Percentiles rank a stretch among this genome's conserved stretches.
Conservation (phyloP, 768 basidiomycete genomes). For the Suillus variegatus region DNA sequence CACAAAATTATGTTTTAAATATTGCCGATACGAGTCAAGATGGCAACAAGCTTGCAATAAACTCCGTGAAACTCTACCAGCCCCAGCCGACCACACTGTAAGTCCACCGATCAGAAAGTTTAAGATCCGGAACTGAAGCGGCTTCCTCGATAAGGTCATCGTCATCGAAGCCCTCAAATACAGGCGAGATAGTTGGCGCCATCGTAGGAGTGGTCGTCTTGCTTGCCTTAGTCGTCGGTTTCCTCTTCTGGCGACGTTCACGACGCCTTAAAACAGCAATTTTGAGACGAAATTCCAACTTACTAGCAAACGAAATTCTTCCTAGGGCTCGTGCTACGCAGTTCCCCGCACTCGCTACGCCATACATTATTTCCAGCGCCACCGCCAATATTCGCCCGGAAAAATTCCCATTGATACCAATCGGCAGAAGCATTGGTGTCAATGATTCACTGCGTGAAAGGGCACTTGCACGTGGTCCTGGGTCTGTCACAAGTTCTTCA, state of each 20-base stretch:
- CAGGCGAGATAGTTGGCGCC: conserved; percentile 19
- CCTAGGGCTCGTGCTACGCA: neutral
- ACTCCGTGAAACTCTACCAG: conserved; percentile 20
- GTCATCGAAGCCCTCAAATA: conserved; percentile 9
- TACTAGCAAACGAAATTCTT: conserved; percentile 1
- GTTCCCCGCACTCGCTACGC: conserved; percentile 4
- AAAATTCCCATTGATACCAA: conserved; percentile 7
- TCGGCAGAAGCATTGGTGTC: neutral
- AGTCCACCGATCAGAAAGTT: neutral
- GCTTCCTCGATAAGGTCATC: neutral
- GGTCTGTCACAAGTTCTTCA: neutral
- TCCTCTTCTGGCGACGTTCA: conserved; percentile 8
- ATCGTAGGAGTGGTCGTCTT: conserved; percentile 16
- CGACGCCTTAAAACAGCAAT: neutral
- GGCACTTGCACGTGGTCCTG: conserved; percentile 3
- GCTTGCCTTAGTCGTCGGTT: conserved; percentile 8
- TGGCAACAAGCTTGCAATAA: conserved; percentile 10
- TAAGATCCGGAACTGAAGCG: neutral
- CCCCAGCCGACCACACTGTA: neutral
- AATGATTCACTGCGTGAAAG: neutral
- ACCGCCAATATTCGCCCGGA: neutral
- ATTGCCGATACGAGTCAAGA: conserved; percentile 13
- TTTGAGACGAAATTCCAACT: neutral
- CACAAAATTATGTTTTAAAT: conserved; percentile 12
- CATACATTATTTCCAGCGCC: neutral